A percentile compares a stretch with the other conserved stretches of the same genome.
Evolutionary conservation across 2,329 filamentous ascomycete species (phyloP).

Genomic region (Aspergillus vadensis): DNA sequence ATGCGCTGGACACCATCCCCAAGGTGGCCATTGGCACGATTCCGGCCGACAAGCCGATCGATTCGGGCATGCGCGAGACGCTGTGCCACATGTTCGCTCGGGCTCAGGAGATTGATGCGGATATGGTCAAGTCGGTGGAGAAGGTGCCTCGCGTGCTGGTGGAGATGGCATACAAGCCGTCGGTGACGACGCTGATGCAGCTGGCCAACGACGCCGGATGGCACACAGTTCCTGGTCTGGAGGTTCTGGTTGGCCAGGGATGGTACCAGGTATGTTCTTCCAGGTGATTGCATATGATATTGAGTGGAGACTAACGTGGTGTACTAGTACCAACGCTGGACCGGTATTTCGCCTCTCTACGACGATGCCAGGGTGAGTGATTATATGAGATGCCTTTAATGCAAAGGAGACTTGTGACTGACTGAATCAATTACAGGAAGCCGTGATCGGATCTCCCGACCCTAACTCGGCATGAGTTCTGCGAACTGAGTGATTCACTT

Average conservation of each 20-base stretch:
- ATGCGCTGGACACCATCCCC: constrained; percentile 58
- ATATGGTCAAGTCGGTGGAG: constrained; percentile 36
- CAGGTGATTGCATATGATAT: constrained; percentile 14
- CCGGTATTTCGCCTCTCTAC: constrained; percentile 74
- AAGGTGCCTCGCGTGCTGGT: constrained; percentile 65
- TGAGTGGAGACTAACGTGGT: background rate
- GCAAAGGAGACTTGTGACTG: background rate
- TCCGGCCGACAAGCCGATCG: constrained; percentile 82
- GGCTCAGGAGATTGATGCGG: constrained; percentile 51
- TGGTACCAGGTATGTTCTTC: constrained; percentile 69
- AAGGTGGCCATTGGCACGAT: constrained; percentile 85
- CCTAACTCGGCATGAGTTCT: constrained; percentile 2
- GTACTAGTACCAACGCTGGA: constrained; percentile 76
- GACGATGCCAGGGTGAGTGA: constrained; percentile 61
- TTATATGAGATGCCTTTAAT: background rate
- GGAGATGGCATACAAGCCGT: constrained; percentile 96
- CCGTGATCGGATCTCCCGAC: constrained; percentile 2
- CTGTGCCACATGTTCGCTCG: constrained; percentile 57
- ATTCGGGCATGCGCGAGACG: constrained; percentile 66
- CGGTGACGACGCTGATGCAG: constrained; percentile 79
- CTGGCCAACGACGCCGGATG: constrained; percentile 77
- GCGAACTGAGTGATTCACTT: too few relatives aligned
- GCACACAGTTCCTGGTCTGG: constrained; percentile 81
- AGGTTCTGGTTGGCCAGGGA: constrained; percentile 85
- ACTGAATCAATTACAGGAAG: constrained; percentile 1